phyloP scores from a whole-genome alignment of 805 yeast genomes.

The Wickerhamia fluorescens region DNA sequence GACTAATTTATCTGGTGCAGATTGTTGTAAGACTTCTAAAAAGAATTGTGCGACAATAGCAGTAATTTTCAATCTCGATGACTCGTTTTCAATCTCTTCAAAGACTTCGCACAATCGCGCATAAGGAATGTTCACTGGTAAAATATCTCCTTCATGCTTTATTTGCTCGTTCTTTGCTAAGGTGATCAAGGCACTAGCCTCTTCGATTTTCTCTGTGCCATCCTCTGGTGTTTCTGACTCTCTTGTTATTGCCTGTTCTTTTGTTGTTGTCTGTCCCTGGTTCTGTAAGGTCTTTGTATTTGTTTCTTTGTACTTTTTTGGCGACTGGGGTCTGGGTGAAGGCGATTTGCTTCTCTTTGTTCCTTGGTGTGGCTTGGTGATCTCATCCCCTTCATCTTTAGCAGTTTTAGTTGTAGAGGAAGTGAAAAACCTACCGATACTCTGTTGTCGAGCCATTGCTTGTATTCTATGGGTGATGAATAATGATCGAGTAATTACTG shows the following conservation, averaged over 20 bases:
- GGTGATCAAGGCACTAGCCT: constrained; percentile 10
- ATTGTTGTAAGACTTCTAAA: constrained; percentile 47
- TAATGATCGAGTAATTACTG: no score
- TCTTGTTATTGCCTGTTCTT: neutral
- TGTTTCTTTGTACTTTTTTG: neutral
- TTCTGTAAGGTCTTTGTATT: no score
- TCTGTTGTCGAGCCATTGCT: constrained; percentile 26
- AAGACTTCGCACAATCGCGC: constrained; percentile 54
- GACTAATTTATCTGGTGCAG: constrained; percentile 43
- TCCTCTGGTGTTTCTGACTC: neutral
- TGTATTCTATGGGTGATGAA: no score
- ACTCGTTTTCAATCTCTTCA: constrained; percentile 69
- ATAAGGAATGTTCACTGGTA: constrained; percentile 20
- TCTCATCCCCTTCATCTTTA: no score
- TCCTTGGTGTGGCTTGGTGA: no score
- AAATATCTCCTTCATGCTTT: constrained; percentile 6
- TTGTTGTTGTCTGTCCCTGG: neutral
- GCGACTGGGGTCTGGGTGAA: neutral
- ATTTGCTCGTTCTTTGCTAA: constrained; percentile 7
- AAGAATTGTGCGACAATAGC: constrained; percentile 71
- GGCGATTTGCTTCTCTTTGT: no score
- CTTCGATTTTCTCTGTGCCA: constrained; percentile 3
- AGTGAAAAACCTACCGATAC: constrained; percentile 27
- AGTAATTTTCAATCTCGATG: constrained; percentile 78
- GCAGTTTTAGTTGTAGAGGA: no score